Conservation (phyloP, 2,329 filamentous ascomycete species). For the Fusarium brevicatenulatum region DNA sequence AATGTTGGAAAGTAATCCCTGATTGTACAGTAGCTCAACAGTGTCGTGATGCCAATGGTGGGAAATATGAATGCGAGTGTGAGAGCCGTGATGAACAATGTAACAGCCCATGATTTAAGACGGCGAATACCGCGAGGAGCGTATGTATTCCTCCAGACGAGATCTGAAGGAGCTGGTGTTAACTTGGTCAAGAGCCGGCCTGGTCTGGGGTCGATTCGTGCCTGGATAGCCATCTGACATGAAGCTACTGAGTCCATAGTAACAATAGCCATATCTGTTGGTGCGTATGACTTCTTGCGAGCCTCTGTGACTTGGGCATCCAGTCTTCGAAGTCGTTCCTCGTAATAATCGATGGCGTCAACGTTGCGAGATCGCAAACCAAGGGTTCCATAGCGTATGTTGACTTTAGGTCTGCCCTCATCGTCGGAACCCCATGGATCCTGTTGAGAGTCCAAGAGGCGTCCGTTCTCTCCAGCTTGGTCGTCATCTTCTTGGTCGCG, state of each 20-base stretch:
- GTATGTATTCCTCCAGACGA: conserved; percentile 97
- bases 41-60: conserved; percentile 79
- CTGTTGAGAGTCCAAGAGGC: conserved; percentile 64
- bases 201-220: conserved; percentile 89
- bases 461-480: conserved; percentile 65
- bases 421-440: conserved; percentile 50
- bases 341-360: conserved; percentile 94
- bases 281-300: conserved; percentile 77
- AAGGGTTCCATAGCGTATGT: conserved; percentile 82
- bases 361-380: conserved; percentile 76
- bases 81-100: conserved; percentile 81
- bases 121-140: conserved; percentile 78
- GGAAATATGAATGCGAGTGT: conserved; percentile 90
- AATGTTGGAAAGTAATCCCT: conserved; percentile 76
- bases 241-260: conserved; percentile 97
- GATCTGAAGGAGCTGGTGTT: conserved; percentile 87
- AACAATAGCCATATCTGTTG: conserved; percentile 90
- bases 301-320: conserved; percentile 79
- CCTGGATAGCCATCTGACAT: conserved; percentile 95
- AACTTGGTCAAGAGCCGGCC: conserved; percentile 85
- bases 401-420: conserved; percentile 71
- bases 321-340: conserved; percentile 81
- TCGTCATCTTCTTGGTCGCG: conserved; percentile 51
- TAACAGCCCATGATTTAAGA: conserved; percentile 84
- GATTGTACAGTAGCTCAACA: conserved; percentile 85